phyloP scores from a whole-genome alignment of 257 asterid genomes.

The Solanum lignicaule region DNA sequence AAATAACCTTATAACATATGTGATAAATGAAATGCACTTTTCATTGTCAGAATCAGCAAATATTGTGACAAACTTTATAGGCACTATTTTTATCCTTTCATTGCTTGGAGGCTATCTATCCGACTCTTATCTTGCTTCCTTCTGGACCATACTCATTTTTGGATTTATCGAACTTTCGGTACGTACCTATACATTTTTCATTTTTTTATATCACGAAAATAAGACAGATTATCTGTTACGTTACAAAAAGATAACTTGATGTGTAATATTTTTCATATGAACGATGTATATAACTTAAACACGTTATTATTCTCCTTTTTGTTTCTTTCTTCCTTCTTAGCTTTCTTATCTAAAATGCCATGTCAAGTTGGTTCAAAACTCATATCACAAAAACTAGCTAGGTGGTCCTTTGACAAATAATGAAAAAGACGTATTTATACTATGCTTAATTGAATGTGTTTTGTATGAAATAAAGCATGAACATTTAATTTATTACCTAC shows the following conservation, averaged over 20 bases:
- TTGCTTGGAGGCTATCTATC: conserved; percentile 91
- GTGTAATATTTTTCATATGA: neutral
- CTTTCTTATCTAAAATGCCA: neutral
- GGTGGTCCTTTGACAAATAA: neutral
- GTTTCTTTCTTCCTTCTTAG: neutral
- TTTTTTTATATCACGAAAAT: neutral
- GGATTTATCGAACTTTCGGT: conserved; percentile 89
- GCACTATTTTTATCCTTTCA: conserved; percentile 69
- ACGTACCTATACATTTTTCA: neutral
- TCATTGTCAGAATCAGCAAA: conserved; percentile 72
- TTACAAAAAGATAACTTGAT: no score
- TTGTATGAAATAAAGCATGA: neutral
- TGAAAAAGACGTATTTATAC: neutral
- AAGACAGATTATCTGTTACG: neutral
- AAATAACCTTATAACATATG: conserved; percentile 81
- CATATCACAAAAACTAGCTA: neutral
- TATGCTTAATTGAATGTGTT: neutral
- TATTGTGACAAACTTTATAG: conserved; percentile 80
- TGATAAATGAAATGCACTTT: conserved; percentile 92
- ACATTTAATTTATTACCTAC: neutral
- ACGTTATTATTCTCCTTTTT: neutral
- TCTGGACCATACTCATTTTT: conserved; percentile 86
- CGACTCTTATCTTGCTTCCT: conserved; percentile 86
- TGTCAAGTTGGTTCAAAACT: neutral
- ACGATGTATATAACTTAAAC: neutral